Evolutionary conservation across 192 early-diverging fungal species (phyloP).

Genomic region (Podila clonocystis): DNA sequence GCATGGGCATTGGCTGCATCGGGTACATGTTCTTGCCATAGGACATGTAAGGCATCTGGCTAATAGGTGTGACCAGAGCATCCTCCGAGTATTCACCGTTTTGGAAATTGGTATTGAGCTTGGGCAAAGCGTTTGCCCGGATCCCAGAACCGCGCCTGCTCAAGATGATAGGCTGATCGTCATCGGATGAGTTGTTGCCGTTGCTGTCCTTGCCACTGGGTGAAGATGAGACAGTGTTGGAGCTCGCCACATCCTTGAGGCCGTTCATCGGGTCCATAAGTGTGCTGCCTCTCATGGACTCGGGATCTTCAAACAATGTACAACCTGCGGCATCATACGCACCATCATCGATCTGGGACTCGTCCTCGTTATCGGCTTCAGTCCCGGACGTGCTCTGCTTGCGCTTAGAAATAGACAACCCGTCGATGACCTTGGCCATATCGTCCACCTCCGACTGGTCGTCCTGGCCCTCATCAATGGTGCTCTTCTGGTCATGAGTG

Average conservation of each 20-base stretch:
- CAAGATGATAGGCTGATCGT: constrained; percentile 40
- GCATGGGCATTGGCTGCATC: neutral
- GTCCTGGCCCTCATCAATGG: neutral
- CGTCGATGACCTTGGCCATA: constrained; percentile 13
- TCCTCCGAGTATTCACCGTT: constrained; percentile 1
- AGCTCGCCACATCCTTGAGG: neutral
- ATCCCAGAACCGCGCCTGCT: constrained; percentile 9
- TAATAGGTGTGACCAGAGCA: neutral
- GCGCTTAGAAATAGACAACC: constrained; percentile 7
- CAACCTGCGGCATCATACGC: neutral
- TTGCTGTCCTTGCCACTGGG: neutral
- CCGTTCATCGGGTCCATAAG: neutral
- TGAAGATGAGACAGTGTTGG: neutral
- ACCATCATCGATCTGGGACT: neutral
- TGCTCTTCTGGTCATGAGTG: neutral
- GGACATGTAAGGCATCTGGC: constrained; percentile 7
- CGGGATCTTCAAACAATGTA: constrained; percentile 1
- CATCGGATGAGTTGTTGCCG: constrained; percentile 18
- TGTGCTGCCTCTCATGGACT: neutral
- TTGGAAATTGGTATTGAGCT: neutral
- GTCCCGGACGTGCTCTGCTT: constrained; percentile 2
- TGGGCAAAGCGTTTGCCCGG: neutral
- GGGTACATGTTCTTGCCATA: neutral
- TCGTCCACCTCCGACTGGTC: constrained; percentile 10
- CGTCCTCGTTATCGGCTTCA: neutral